Evolutionary conservation across 1,139 yeast genomes (phyloP).

Genomic region (Blastobotrys serpentis): DNA sequence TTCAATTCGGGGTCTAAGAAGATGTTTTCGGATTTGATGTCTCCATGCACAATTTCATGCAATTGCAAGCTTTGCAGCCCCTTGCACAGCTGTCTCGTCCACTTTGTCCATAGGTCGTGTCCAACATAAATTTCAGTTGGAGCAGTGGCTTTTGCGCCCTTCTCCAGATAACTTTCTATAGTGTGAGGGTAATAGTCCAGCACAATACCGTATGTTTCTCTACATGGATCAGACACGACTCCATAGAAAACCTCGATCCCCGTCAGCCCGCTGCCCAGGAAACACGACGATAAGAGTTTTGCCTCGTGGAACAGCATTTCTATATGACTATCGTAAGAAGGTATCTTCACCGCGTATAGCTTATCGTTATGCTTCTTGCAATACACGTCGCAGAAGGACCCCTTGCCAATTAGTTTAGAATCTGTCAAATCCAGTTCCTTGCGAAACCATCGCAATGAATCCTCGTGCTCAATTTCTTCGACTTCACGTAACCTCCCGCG

Average conservation of each 20-base stretch:
- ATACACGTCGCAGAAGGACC: slow-evolving; percentile 24
- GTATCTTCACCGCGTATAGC: slow-evolving; percentile 22
- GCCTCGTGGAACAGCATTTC: slow-evolving; percentile 23
- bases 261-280: slow-evolving; percentile 4
- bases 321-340: slow-evolving; percentile 17
- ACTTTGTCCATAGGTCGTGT: slow-evolving; percentile 25
- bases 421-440: neutral
- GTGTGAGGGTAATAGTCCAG: slow-evolving; percentile 23
- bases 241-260: slow-evolving; percentile 25
- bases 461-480: neutral
- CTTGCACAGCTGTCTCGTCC: slow-evolving; percentile 48
- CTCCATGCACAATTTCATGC: slow-evolving; percentile 66
- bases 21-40: slow-evolving; percentile 87
- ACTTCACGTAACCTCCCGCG: neutral
- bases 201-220: slow-evolving; percentile 17
- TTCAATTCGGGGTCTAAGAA: slow-evolving; percentile 51
- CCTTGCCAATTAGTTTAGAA: slow-evolving; percentile 21
- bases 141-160: slow-evolving; percentile 7
- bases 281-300: slow-evolving; percentile 16
- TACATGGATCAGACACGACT: slow-evolving; percentile 9
- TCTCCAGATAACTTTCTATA: slow-evolving; percentile 17
- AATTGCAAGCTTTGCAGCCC: slow-evolving; percentile 60
- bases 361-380: neutral
- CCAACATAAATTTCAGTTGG: slow-evolving; percentile 21
- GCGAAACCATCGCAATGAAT: slow-evolving; percentile 7